Base-by-base conservation (phyloP, 2,329 filamentous ascomycete species). In the Pyrenophora tritici-repentis region DNA sequence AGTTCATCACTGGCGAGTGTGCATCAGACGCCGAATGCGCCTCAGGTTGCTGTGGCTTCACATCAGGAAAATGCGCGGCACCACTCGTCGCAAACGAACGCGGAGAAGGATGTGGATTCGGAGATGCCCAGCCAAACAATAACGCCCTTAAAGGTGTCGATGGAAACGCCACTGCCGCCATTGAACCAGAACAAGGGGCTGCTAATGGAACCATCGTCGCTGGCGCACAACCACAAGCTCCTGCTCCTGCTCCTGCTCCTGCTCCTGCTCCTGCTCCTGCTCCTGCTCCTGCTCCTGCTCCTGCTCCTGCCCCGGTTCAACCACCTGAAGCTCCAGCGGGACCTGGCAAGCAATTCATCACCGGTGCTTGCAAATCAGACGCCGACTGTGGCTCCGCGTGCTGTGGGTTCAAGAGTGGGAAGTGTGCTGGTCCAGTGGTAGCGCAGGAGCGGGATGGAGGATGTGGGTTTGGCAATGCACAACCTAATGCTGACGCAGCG, bases 381-480 rank as follows among this genome's bases (percentile, higher is more conserved):
- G 71, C 72, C 4, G 72, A 75, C 50, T 76, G 73, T 40, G 71
- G 70, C 3, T 67, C 68, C 16, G 66, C 62, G 12, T 75, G 73
- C 58, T 75, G 73, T 55, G 72, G 68, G 1, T 71, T 71, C 48
- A 66, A 67, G 10, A 53, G 53, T 37, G 68, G 68, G 10, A 68
- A 66, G 38, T 69, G 66, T 43, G 66, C 66, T 3, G 68, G 73
- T 3, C 52, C 68, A 2, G 58, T 70, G 1, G 59, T 72, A 7
- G 71, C 71, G 7, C 69, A 71, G 42, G 65, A 72, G 33, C 50
- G 70, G 13, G 70, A 73, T 60, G 70, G 68, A 10, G 71, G 71
- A 0, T 74, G 72, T 55, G 72, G 72, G 2, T 72, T 70, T 44
- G 71, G 71, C 8, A 59, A 73, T 56, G 66, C 62, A 8, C 56